Evolutionary conservation across 768 basidiomycete species (phyloP), one percentile per base, ranked within the genome.

Genomic region (Tricholoma sp.): DNA sequence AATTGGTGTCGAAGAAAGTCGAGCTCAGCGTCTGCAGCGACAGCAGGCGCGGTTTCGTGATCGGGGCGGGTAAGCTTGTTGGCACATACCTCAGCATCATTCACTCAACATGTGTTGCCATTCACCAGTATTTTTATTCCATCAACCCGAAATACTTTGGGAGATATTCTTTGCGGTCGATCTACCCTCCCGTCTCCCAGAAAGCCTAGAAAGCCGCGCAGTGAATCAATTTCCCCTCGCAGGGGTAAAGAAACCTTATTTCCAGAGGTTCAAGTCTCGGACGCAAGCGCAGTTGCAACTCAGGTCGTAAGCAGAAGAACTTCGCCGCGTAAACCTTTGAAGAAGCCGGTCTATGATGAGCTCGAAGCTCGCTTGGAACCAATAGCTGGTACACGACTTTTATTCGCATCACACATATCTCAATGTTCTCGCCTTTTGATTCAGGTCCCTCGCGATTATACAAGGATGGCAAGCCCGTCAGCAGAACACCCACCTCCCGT

Each of bases 21-120:
- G 84, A 29, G 78, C 79, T 0, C 72, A 84, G 50, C 81, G 88
- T 45, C 65, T 82, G 14, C 77, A 85, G 64, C 79, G 85, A 41
- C 83, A 83, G 58, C 82, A 88, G 61, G 76, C 85, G 32, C 75
- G 86, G 22, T 85, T 86, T 68, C 79, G 87, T 54, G 84, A 88
- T 69, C 79, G 84, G 54, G 84, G 84, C 57, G 84, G 84, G 84
- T 85, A 29, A 59, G 82, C 72, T 39, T 35, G 19, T 18, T 27
- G 14, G 27, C 22, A 19, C 37, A 2, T 46, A 37, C 39, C 35
- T 41, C 32, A 35, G 32, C 21, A 37, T 49, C 3, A 27, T 11
- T 27, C 22, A 31, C 18, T 32, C n/a, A 6, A 8, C 27, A 31
- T 16, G 11, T 10, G 2, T 50, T 24, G 4, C 10, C 5, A 9